Conservation (phyloP, 352 stramenopile species). For the Phytopythium ostracodes region DNA sequence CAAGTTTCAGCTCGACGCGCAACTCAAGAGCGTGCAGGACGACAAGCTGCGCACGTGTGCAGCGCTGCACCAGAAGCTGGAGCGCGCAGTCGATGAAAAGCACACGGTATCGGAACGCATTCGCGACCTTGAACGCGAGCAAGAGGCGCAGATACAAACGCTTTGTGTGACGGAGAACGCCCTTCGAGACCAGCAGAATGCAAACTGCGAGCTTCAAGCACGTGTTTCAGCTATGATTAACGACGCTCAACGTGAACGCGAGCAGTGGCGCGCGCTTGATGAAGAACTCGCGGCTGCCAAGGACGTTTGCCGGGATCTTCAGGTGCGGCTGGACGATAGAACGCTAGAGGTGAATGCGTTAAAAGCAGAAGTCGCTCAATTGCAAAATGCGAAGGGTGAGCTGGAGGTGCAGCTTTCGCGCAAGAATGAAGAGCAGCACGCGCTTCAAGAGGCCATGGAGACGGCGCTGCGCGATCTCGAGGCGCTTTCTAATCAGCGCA, state of each 20-base stretch:
- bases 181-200: conserved; percentile 32
- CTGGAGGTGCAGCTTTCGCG: conserved; percentile 37
- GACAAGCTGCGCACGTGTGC: conserved; percentile 27
- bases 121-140: conserved; percentile 25
- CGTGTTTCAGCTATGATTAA: conserved; percentile 30
- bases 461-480: conserved; percentile 58
- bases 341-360: conserved; percentile 18
- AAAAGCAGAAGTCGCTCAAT: conserved; percentile 15
- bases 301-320: conserved; percentile 43
- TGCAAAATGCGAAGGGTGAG: conserved; percentile 26
- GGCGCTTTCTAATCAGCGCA: conserved; percentile 61
- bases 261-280: conserved; percentile 27
- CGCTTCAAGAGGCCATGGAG: conserved; percentile 63
- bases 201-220: conserved; percentile 23
- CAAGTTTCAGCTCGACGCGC: conserved; percentile 59
- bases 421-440: conserved; percentile 42
- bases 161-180: conserved; percentile 18
- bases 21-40: conserved; percentile 47
- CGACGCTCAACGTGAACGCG: conserved; percentile 28
- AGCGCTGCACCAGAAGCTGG: conserved; percentile 27
- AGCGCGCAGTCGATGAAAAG: conserved; percentile 41
- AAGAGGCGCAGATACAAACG: conserved; percentile 25
- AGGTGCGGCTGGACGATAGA: conserved; percentile 35
- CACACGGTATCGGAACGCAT: conserved; percentile 30
- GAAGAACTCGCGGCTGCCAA: conserved; percentile 53